Percentiles rank a stretch among this genome's conserved stretches.
These are phyloP conservation scores for Cornus controversa DNA, from an alignment of 148 eudicot species.

Conservation along the genomic window DNA sequence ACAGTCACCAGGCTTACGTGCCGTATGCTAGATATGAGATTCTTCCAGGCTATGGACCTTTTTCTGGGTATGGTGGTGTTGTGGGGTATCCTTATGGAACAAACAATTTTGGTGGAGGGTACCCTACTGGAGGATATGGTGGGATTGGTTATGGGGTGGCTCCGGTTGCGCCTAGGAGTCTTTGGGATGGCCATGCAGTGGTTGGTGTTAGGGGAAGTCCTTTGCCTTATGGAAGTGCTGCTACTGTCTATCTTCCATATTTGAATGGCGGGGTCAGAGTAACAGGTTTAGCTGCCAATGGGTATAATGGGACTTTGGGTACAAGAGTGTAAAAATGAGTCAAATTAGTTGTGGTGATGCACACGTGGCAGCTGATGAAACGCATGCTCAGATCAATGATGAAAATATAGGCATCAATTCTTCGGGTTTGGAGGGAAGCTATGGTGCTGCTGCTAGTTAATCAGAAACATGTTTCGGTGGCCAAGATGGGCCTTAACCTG, in stretches of 20 bases:
- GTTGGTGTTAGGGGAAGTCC: conserved; percentile 38
- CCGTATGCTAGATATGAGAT: conserved; percentile 29
- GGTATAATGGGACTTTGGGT: conserved; percentile 14
- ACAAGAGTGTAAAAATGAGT: no score
- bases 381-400: conserved; percentile 8
- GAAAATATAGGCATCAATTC: conserved; percentile 20
- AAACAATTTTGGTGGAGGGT: conserved; percentile 41
- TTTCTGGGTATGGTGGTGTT: conserved; percentile 39
- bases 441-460: conserved; percentile 20
- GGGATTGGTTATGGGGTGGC: conserved; percentile 55
- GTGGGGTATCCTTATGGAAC: conserved; percentile 49
- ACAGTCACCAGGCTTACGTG: conserved; percentile 25
- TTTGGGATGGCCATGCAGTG: conserved; percentile 39
- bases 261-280: conserved; percentile 41
- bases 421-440: conserved; percentile 16
- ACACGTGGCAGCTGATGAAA: conserved; percentile 17
- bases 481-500: conserved; percentile 20
- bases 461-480: conserved; percentile 23
- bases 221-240: conserved; percentile 12
- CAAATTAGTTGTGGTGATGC: no score
- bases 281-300: conserved; percentile 24
- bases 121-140: conserved; percentile 41
- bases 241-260: conserved; percentile 39
- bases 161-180: conserved; percentile 26
- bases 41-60: conserved; percentile 36